Evolutionary conservation across 2,329 filamentous ascomycete genomes (phyloP), one percentile per base, ranked within the genome.

Genomic region (Aspergillus alliaceus): DNA sequence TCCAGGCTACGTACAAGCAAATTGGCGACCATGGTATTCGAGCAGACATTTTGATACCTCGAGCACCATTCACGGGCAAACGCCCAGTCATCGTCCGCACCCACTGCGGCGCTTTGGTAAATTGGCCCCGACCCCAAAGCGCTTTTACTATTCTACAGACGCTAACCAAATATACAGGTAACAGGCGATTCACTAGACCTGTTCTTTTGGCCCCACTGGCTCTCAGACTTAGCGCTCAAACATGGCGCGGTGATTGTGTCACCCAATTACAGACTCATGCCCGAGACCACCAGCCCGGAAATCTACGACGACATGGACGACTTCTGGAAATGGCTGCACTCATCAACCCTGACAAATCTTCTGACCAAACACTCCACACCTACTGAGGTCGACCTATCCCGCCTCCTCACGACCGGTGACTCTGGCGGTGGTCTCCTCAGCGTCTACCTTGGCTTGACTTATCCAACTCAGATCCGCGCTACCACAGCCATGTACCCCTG

Each of bases 221-320:
- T 75, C 7, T 64, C 80, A 7, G 71, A 78, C 7, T 69, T 79
- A 37, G 69, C 75, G 24, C 67, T 71, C 1, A 60, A 66, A 25
- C 72, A 76, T 49, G 65, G 64, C 14, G 78, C 81, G n/a, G 75
- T 84, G 44, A 69, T 79, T 25, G 63, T 84, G 6, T 69, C 75
- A 1, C 77, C 80, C 0, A 78, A 82, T 65, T 81, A 84, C 69
- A 80, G 81, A 8, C 75, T 84, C 3, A 59, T 81, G n/a, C 81
- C 82, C 22, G 80, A 83, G 57, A 70, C 77, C 53, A 78, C 55
- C 20, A 78, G 79, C 32, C 48, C 68, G 2, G 77, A 83, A 15
- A 79, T 82, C 56, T 70, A 82, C 24, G 64, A 74, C 6, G 82
- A 84, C 62, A 58, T 83, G 1, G 53, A 67, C 8, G 77, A 80